phyloP scores from a whole-genome alignment of 495 filamentous ascomycete species.

The Neurospora sp. region DNA sequence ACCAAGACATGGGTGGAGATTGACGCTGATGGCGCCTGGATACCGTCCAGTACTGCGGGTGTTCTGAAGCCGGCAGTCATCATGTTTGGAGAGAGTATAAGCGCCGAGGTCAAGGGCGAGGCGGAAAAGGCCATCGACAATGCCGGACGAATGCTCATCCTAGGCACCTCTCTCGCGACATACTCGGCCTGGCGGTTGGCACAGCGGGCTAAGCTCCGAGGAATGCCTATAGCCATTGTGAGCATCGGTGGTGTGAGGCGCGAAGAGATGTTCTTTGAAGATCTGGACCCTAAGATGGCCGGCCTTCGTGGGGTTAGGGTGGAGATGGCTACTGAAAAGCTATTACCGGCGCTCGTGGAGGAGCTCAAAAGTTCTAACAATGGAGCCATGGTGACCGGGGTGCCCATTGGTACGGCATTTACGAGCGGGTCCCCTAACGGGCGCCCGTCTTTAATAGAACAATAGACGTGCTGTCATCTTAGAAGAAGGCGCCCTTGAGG shows the following conservation, averaged over 20 bases:
- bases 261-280: conserved; percentile 57
- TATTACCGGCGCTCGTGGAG: conserved; percentile 45
- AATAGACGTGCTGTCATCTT: not conserved
- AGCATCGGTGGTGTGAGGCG: conserved; percentile 79
- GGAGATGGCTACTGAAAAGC: conserved; percentile 42
- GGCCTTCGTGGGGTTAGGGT: conserved; percentile 41
- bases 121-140: conserved; percentile 73
- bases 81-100: conserved; percentile 93
- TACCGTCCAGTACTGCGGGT: conserved; percentile 55
- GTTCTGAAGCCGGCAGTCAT: conserved; percentile 84
- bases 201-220: conserved; percentile 67
- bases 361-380: conserved; percentile 11
- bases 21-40: conserved; percentile 76
- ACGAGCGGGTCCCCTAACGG: not conserved
- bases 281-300: conserved; percentile 33
- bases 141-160: conserved; percentile 61
- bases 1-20: conserved; percentile 50
- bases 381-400: not conserved
- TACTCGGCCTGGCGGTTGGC: conserved; percentile 90
- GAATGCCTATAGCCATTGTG: conserved; percentile 76
- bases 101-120: conserved; percentile 51
- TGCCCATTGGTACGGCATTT: not conserved
- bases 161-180: conserved; percentile 86
- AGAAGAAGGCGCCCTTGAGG: conserved; percentile 31
- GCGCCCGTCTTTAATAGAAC: not conserved